Evolutionary conservation across 1,139 yeast genomes (phyloP), one percentile per base, ranked within the genome.

Genomic region (Geotrichum reessii): DNA sequence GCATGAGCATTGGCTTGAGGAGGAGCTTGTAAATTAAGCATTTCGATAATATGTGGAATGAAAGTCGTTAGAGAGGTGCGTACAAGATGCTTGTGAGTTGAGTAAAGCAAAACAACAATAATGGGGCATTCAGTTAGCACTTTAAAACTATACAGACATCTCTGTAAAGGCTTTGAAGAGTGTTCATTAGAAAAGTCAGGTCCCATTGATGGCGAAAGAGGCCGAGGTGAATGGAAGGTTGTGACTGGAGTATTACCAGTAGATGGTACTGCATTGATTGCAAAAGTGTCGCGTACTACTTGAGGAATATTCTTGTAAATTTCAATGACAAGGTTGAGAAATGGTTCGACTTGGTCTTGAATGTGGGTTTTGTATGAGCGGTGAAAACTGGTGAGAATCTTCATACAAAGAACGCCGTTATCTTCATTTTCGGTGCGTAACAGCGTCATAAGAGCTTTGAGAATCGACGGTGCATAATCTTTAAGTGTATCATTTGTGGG

Each of bases 71-170:
- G 77, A 0, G 93, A 83, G 0, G 87, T 76, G 54, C 82, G 81
- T 2, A 88, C 89, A 57, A 91, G 75, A 50, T 83, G 83, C 69
- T 90, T 89, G 74, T 92, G 92, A 0, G 96, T 85, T 1, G 96
- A 87, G 67, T 89, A 90, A 57, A 95, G 78, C 7, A 96, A 83
- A 1, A 95, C 99, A 83, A 95, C 88, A 9, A 96, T 92, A 48
- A 95, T 92, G 6, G 99, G 99, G 70, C 98, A 92, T 72, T 95
- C 99, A 0, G 97, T 91, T 61, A 93, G 79, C 11, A 95, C 90
- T 69, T 91, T 92, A 77, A 93, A 93, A 1, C 98, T 91, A 67
- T 73, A 78, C 81, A 88, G 81, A 12, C 95, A 86, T 63, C 80
- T 81, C 58, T 77, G 77, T 59, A 76, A 67, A 8, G 70, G 69